Evolutionary conservation across 768 basidiomycete genomes (phyloP), one percentile per base, ranked within the genome.

Genomic region (Auriscalpium orientale): DNA sequence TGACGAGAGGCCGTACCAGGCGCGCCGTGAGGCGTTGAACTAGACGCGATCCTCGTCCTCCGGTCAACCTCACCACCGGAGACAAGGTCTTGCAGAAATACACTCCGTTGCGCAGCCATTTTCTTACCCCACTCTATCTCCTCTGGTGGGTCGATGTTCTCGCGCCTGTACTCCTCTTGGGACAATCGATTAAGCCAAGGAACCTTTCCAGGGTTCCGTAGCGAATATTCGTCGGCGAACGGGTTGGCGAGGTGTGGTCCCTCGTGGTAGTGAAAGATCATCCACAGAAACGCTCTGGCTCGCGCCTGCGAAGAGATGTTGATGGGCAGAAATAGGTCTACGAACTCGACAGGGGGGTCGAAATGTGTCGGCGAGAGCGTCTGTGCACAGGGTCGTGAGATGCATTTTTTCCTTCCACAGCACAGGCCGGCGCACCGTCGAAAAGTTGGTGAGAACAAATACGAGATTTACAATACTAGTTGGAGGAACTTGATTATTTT

Each of bases 401-500:
- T 8, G n/a, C 49, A 56, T 49, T 11, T 5, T 28, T 33, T 35
- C 7, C 28, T 28, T 28, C 28, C 28, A 49, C 38, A 21, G 36
- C 18, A 15, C 21, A 33, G 40, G 34, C 50, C 55, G 55, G 76
- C 81, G 67, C 71, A 92, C 89, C 34, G 82, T 79, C 48, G 88
- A 83, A 63, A 91, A 87, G 63, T 84, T 87, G 33, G 87, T 80
- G 47, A 95, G 77, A 46, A 91, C 82, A 65, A 95, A 95, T 48
- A 95, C 79, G 46, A 93, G 74, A 67, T 94, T 92, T 53, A 91
- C 87, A 18, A 94, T 79, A 59, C 87, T 91, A 10, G 93, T 94
- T 10, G 92, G 84, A 48, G 93, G 93, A 22, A 77, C 75, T 55
- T 79, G 72, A 34, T 82, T 83, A 48, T 74, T 71, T 66, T 74